These are phyloP conservation scores for Acrodontium crateriforme DNA, from an alignment of 2,329 filamentous ascomycete genomes.

Conservation along the genomic window DNA sequence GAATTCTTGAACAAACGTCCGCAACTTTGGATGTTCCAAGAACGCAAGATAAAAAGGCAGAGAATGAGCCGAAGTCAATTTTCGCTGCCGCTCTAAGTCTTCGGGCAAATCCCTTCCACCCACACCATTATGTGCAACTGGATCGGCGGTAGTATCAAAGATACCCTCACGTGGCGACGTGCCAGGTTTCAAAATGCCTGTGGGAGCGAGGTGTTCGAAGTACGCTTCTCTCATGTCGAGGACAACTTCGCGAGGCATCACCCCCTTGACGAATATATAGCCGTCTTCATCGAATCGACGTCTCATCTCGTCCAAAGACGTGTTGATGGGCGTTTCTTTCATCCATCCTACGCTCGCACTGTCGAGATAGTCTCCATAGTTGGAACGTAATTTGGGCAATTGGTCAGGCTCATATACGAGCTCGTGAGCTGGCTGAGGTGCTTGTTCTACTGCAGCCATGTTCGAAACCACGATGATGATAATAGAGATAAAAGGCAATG, in stretches of 20 bases:
- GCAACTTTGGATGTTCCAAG: constrained; percentile 23
- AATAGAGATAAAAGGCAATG: no score
- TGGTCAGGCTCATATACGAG: constrained; percentile 11
- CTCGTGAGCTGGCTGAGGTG: constrained; percentile 13
- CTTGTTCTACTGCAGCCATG: constrained; percentile 10
- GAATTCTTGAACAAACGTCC: constrained; percentile 23
- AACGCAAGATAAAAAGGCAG: constrained; percentile 22
- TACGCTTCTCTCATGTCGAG: constrained; percentile 27
- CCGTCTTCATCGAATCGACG: constrained; percentile 26
- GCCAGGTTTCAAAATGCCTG: constrained; percentile 26
- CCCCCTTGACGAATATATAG: constrained; percentile 30
- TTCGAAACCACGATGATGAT: no score
- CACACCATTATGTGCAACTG: constrained; percentile 15
- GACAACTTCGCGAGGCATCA: constrained; percentile 31
- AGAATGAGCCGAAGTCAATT: constrained; percentile 22
- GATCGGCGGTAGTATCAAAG: constrained; percentile 25
- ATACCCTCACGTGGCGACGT: constrained; percentile 28
- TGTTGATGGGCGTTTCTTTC: constrained; percentile 19
- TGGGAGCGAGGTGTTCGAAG: constrained; percentile 26
- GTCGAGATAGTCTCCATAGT: constrained; percentile 16
- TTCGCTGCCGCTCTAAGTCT: constrained; percentile 12
- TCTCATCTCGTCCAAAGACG: constrained; percentile 27
- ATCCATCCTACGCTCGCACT: constrained; percentile 20
- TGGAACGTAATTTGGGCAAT: constrained; percentile 16
- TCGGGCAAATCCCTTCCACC: constrained; percentile 18